Conservation (phyloP, 768 basidiomycete genomes). For the Podaxis sp. region DNA sequence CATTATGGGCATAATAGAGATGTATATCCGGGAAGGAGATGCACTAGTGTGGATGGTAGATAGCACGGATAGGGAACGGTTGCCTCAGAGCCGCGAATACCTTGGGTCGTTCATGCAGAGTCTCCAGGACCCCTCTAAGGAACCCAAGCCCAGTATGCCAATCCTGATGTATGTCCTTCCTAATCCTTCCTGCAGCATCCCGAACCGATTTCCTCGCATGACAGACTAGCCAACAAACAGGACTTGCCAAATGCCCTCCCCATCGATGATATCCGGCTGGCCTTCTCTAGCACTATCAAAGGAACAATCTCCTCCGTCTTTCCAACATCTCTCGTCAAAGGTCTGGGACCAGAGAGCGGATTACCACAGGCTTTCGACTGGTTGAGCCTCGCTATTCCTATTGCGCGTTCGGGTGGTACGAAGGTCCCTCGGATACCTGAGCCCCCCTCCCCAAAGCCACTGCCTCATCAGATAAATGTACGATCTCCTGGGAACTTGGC, state of each 20-base stretch:
- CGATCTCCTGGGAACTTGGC: constrained; percentile 26
- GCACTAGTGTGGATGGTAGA: constrained; percentile 71
- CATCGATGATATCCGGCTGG: constrained; percentile 43
- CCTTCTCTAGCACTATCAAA: constrained; percentile 29
- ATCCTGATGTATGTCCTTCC: constrained; percentile 31
- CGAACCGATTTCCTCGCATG: not conserved
- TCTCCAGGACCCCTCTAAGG: constrained; percentile 30
- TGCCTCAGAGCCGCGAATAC: constrained; percentile 52
- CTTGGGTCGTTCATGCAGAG: constrained; percentile 39
- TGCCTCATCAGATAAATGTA: constrained; percentile 13
- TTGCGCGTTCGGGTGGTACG: constrained; percentile 18
- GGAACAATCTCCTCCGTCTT: constrained; percentile 31
- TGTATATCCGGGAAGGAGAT: constrained; percentile 35
- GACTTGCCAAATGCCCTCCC: constrained; percentile 54
- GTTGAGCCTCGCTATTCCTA: constrained; percentile 33
- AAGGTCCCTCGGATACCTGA: not conserved
- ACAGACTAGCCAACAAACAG: constrained; percentile 60
- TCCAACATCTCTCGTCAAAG: constrained; percentile 22
- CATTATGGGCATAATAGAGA: constrained; percentile 31
- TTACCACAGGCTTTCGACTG: constrained; percentile 41
- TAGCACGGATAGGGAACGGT: constrained; percentile 46
- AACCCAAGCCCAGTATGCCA: constrained; percentile 23
- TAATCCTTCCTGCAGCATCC: not conserved
- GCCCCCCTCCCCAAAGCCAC: not conserved
- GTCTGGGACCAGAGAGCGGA: constrained; percentile 23